phyloP scores from a whole-genome alignment of 2,329 filamentous ascomycete genomes.

The Bipolaris cookei region DNA sequence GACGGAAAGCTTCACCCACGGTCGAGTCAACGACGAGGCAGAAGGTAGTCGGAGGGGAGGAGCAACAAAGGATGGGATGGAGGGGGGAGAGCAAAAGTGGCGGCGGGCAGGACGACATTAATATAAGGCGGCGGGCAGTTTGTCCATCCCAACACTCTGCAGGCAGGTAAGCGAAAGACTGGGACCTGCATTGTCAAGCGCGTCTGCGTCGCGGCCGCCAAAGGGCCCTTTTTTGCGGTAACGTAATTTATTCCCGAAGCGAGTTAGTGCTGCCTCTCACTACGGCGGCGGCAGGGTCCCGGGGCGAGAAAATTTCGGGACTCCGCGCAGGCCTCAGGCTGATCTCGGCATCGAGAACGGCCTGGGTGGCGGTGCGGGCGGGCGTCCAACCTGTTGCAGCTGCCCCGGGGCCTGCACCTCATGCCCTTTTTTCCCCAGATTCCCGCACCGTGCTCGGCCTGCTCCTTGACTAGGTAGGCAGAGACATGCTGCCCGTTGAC shows the following conservation, averaged over 20 bases:
- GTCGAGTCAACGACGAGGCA: constrained; percentile 28
- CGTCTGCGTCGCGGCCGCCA: constrained; percentile 21
- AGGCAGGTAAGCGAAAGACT: constrained; percentile 37
- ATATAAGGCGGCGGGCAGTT: constrained; percentile 22
- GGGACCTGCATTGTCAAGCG: constrained; percentile 42
- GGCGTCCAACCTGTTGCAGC: not conserved
- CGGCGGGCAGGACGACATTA: constrained; percentile 13
- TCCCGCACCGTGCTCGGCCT: constrained; percentile 6
- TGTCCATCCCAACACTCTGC: constrained; percentile 28
- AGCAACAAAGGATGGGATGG: constrained; percentile 19
- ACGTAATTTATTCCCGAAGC: constrained; percentile 26
- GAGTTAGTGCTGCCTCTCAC: constrained; percentile 23
- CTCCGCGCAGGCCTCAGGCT: constrained; percentile 22
- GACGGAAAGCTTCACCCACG: constrained; percentile 30
- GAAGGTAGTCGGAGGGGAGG: constrained; percentile 24
- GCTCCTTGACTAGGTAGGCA: not conserved
- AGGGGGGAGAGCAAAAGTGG: constrained; percentile 10
- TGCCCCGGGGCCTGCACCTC: not conserved
- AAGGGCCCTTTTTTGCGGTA: constrained; percentile 25
- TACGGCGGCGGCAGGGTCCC: constrained; percentile 23
- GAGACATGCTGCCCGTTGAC: not conserved
- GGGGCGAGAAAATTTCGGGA: constrained; percentile 39
- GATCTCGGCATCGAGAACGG: constrained; percentile 33
- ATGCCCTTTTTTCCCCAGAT: constrained; percentile 31
- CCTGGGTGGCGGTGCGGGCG: constrained; percentile 29